phyloP scores from a whole-genome alignment of 139 green algal species.

The Chlorella ohadii region DNA sequence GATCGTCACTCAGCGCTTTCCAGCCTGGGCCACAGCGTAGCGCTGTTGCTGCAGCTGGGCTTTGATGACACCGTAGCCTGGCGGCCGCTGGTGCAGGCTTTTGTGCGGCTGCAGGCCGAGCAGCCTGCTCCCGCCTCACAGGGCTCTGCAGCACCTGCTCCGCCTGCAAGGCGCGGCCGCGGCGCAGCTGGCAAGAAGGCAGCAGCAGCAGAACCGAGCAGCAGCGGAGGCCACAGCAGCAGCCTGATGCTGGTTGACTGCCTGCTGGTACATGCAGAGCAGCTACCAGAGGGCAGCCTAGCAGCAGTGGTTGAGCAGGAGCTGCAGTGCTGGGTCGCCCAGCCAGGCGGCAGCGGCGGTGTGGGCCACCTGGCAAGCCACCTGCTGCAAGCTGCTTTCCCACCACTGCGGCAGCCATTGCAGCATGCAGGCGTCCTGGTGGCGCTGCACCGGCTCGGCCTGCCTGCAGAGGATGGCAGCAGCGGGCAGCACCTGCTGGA shows the following conservation, averaged over 20 bases:
- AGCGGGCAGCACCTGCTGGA: background rate
- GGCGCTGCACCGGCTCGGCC: background rate
- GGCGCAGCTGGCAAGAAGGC: conserved; percentile 1
- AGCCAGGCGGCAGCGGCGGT: background rate
- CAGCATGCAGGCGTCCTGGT: conserved; percentile 34
- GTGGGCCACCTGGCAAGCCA: background rate
- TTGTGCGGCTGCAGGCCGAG: conserved; percentile 18
- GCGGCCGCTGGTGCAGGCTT: conserved; percentile 18
- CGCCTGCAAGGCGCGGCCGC: background rate
- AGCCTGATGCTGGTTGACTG: background rate
- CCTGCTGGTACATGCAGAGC: background rate
- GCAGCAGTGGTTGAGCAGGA: background rate
- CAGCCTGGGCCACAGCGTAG: conserved; percentile 9
- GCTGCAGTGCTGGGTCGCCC: background rate
- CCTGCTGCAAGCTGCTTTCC: conserved; percentile 7
- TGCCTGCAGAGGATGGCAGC: background rate
- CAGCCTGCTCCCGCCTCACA: background rate
- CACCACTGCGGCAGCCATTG: background rate
- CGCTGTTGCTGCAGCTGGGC: conserved; percentile 16
- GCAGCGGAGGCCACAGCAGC: background rate
- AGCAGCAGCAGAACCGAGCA: background rate
- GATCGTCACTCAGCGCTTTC: background rate
- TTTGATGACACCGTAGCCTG: background rate
- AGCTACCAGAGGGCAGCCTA: background rate
- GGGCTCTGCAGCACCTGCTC: background rate